phyloP scores from a whole-genome alignment of 192 early-diverging fungal genomes.

The Rhizophagus clarus region DNA sequence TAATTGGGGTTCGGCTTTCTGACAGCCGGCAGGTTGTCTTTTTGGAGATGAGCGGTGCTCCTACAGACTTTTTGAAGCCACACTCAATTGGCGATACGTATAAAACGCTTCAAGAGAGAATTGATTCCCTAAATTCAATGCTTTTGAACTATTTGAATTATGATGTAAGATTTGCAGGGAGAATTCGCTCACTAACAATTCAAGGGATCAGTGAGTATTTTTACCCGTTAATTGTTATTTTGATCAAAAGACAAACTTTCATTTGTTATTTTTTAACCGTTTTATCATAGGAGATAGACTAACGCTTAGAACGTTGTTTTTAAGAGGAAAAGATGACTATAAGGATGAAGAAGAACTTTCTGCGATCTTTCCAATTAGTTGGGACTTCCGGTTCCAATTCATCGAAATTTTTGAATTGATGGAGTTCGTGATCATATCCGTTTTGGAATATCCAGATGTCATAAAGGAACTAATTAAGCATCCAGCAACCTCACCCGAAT shows the following conservation, averaged over 20 bases:
- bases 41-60: background rate
- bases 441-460: slow-evolving; percentile 10
- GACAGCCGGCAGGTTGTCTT: slow-evolving; percentile 1
- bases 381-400: slow-evolving; percentile 22
- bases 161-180: slow-evolving; percentile 21
- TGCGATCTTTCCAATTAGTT: slow-evolving; percentile 4
- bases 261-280: background rate
- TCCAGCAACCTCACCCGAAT: slow-evolving; percentile 15
- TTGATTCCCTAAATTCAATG: slow-evolving; percentile 20
- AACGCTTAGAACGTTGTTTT: slow-evolving; percentile 5
- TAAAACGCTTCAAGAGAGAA: slow-evolving; percentile 24
- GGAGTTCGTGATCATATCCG: background rate
- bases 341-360: background rate
- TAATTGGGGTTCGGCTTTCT: slow-evolving; percentile 18
- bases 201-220: slow-evolving; percentile 24
- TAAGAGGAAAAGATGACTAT: slow-evolving; percentile 12
- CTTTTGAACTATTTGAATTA: slow-evolving; percentile 25
- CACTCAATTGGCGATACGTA: slow-evolving; percentile 6
- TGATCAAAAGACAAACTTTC: background rate
- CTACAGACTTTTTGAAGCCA: slow-evolving; percentile 2
- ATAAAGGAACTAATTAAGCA: slow-evolving; percentile 17
- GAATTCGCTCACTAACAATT: slow-evolving; percentile 24
- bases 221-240: background rate
- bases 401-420: slow-evolving; percentile 24
- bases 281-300: slow-evolving; percentile 9